Base-by-base conservation (phyloP, 1,284 basidiomycete species). In the Heterobasidion occidentale region DNA sequence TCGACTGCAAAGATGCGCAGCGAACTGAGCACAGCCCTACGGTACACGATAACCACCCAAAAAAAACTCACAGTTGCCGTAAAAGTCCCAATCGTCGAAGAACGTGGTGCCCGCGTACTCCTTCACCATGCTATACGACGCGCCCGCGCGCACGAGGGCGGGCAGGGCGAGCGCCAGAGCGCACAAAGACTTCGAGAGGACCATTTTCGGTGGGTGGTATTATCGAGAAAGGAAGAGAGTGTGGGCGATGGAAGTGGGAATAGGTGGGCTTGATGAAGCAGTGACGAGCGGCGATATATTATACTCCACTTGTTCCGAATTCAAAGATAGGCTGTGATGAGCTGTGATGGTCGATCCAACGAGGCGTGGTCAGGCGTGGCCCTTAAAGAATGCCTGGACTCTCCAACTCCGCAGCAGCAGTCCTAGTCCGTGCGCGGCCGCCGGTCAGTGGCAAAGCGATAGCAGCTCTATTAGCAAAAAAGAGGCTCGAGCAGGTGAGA, bases 1-100 rank as follows among this genome's bases (percentile, higher is more conserved):
- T 89, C 86, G 57, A 71, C 84, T 87, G 60, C n/a, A 17, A 19
- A 36, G n/a, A 52, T 11, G 47, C 33, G n/a, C 11, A 4, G n/a
- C 20, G 6, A 38, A 52, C 36, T 15, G 38, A 46, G 12, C 46
- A 19, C 17, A 27, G 33, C 15, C 34, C 34, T 27, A 46, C 44
- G 11, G 35, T 15, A 7, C 17, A 46, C 19, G 36, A 9, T 38
- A 33, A 35, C 9, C 4, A 7, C n/a, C n/a, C 3, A 51, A 45
- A 4, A 20, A n/a, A 55, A 35, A 62, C 69, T 60, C 60, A 71
- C 71, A 62, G 57, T 69, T 65, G 45, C 67, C 63, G 55, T 71
- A 72, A 66, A 71, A 76, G 51, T 60, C 54, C 73, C 73, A 76
- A 59, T 69, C 69, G 51, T 75, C 66, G 60, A 75, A 74, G 65